A percentile compares a stretch with the other conserved stretches of the same genome.
Conservation (phyloP, 1,139 yeast species). For the Kodamaea alishanica region DNA sequence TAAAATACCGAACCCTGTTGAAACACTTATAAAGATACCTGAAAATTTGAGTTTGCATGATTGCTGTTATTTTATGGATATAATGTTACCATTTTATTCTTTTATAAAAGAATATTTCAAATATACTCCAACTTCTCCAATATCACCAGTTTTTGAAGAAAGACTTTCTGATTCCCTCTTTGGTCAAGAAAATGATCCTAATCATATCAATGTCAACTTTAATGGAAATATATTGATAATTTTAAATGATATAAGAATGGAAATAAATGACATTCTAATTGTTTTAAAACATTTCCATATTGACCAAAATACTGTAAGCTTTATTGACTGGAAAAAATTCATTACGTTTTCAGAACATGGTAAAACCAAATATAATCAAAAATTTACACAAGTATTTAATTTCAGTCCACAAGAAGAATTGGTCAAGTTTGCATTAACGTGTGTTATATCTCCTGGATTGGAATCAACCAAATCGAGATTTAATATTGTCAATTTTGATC, state of each 20-base stretch:
- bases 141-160: constrained; percentile 2
- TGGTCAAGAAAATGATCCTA: too few species aligned
- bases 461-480: constrained; percentile 27
- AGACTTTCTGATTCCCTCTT: constrained; percentile 1
- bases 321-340: constrained; percentile 25
- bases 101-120: constrained; percentile 20
- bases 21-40: constrained; percentile 29
- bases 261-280: constrained; percentile 37
- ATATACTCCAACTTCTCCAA: constrained; percentile 6
- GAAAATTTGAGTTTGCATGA: constrained; percentile 36
- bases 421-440: constrained; percentile 19
- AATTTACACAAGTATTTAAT: constrained; percentile 20
- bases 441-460: constrained; percentile 27
- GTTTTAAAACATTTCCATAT: constrained; percentile 30
- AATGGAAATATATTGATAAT: constrained; percentile 25
- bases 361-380: constrained; percentile 13
- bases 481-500: constrained; percentile 24
- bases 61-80: constrained; percentile 32
- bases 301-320: constrained; percentile 24
- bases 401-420: constrained; percentile 15
- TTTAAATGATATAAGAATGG: constrained; percentile 26
- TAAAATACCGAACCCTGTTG: constrained; percentile 24
- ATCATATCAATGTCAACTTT: constrained; percentile 5
- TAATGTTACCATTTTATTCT: constrained; percentile 35
- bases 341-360: constrained; percentile 13